Conservation (phyloP, 2,329 filamentous ascomycete species). For the Xylaria sp. region DNA sequence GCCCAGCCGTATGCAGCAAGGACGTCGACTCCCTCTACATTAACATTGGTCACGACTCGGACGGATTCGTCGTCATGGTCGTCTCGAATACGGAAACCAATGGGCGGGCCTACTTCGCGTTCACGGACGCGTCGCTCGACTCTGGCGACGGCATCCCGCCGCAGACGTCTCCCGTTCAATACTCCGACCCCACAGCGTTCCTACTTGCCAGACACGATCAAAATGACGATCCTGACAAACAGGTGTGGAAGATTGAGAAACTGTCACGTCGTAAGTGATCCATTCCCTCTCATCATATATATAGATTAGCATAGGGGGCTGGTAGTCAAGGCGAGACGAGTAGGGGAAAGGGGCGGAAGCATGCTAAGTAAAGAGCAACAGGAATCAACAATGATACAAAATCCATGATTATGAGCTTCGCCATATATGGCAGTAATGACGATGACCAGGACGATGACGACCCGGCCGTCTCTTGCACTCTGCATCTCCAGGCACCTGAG, state of each 20-base stretch:
- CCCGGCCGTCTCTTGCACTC: constrained; percentile 22
- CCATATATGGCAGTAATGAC: constrained; percentile 17
- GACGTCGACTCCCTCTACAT: constrained; percentile 23
- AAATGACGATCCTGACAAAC: neutral
- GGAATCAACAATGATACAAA: constrained; percentile 30
- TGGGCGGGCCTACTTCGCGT: constrained; percentile 38
- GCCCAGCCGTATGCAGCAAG: constrained; percentile 17
- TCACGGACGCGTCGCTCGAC: constrained; percentile 40
- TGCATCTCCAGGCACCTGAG: constrained; percentile 31
- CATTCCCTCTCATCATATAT: neutral
- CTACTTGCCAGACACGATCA: neutral
- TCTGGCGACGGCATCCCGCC: constrained; percentile 29
- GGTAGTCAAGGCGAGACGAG: neutral
- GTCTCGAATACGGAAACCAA: constrained; percentile 25
- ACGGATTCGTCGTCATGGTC: constrained; percentile 39
- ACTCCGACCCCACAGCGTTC: neutral
- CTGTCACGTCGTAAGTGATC: constrained; percentile 21
- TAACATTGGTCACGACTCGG: constrained; percentile 36
- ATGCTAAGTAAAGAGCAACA: constrained; percentile 21
- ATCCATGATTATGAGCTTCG: constrained; percentile 34
- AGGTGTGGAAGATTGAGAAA: constrained; percentile 24
- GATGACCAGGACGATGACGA: neutral
- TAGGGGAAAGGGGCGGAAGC: no score
- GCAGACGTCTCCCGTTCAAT: constrained; percentile 18
- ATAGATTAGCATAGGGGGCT: neutral